A percentile compares a stretch with the other conserved stretches of the same genome.
These are phyloP conservation scores for Barbarea vulgaris DNA, from an alignment of 345 rosid species.

Conservation along the genomic window DNA sequence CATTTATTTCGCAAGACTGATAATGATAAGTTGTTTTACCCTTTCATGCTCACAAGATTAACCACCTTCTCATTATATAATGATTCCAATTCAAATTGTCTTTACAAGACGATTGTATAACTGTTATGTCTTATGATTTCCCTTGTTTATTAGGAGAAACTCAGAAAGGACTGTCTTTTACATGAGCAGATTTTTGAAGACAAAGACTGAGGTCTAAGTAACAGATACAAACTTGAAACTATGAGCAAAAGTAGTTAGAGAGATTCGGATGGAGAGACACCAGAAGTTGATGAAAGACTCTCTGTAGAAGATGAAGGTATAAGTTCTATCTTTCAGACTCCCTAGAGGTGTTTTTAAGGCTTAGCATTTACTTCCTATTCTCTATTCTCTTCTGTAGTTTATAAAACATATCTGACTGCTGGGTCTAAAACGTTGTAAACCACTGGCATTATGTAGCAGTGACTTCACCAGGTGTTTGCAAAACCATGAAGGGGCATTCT, in stretches of 20 bases:
- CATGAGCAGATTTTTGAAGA: neutral
- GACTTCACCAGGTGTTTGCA: neutral
- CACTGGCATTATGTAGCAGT: neutral
- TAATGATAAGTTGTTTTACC: slow-evolving; percentile 1
- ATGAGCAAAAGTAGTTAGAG: neutral
- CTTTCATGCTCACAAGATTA: neutral
- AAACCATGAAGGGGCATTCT: neutral
- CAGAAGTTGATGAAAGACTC: neutral
- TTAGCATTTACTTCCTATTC: neutral
- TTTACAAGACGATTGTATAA: neutral
- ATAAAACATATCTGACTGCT: neutral
- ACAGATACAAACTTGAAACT: slow-evolving; percentile 4
- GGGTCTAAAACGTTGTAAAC: neutral
- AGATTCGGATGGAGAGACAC: neutral
- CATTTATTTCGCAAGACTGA: neutral
- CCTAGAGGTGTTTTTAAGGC: neutral
- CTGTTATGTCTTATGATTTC: neutral
- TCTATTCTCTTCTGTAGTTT: neutral
- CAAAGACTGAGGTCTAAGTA: neutral
- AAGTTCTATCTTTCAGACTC: neutral
- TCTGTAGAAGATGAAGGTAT: neutral
- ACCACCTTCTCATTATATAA: neutral
- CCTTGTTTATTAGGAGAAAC: neutral
- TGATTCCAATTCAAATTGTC: neutral
- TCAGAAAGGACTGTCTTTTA: neutral